Base-by-base conservation (phyloP, 2,329 filamentous ascomycete genomes). In the Cephalotrichum gorgonifer region DNA sequence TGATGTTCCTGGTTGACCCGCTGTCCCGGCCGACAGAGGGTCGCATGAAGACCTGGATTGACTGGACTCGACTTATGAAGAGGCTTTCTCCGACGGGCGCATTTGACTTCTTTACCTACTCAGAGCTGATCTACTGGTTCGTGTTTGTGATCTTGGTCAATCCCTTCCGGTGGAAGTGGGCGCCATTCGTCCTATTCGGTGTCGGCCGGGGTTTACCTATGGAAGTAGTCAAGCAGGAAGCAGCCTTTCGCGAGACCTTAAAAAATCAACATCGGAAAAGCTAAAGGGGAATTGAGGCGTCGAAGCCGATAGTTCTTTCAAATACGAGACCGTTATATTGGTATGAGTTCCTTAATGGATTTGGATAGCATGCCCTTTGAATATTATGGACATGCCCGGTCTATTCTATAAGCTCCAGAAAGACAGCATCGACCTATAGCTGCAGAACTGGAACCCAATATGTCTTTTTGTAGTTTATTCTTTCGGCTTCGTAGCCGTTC, bases 111-210 rank as follows among this genome's bases (percentile, higher is more conserved):
- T 93, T 94, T 62, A 94, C 88, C 0, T 94, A 94, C 58, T 74
- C 85, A 0, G 88, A 95, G 64, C 68, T 94, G 46, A 60, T 93
- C 4, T 94, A 86, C 72, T 94, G 88, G 88, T 93, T 91, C 55
- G 62, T 80, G 6, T 94, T 93, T 59, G 84, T 84, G 50, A 80
- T 91, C 39, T 68, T 75, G 4, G 75, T 93, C 57, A 94, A 94
- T 60, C 88, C 88, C 0, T 94, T 94, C 64, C 71, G 88, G 8
- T 94, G 88, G 87, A 94, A 94, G 69, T 94, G 88, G 88, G 86
- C 83, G 0, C 61, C 82, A 0, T 94, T 94, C 60, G 86, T 94
- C 15, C 82, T 94, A 57, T 85, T 85, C 52, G 88, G 88, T 0
- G 62, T 91, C 27, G 86, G 85, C 0, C 72, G 77, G 41, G 71